Percentiles rank a stretch among this genome's conserved stretches.
These are phyloP conservation scores for Citrus inodora DNA, from an alignment of 345 rosid genomes.

Conservation along the genomic window DNA sequence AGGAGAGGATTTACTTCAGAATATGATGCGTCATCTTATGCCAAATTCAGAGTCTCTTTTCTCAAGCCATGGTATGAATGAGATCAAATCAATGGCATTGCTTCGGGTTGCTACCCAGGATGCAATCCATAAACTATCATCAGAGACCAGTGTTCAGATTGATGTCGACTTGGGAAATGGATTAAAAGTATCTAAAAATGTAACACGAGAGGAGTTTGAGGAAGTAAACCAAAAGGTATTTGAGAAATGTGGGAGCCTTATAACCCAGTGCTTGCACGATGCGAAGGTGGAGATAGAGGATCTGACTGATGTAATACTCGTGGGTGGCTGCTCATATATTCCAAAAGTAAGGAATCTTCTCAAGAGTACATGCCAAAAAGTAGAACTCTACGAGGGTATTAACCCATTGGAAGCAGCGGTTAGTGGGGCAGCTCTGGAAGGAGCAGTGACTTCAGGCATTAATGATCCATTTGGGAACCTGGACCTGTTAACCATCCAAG, in stretches of 20 bases:
- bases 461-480: conserved; percentile 77
- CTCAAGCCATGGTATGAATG: conserved; percentile 34
- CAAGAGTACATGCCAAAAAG: conserved; percentile 42
- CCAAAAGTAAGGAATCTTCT: conserved; percentile 52
- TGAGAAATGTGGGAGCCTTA: conserved; percentile 57
- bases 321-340: conserved; percentile 82
- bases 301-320: conserved; percentile 63
- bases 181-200: conserved; percentile 40
- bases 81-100: conserved; percentile 42
- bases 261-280: conserved; percentile 61
- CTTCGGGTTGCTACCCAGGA: conserved; percentile 82
- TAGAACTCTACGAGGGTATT: conserved; percentile 52
- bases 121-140: conserved; percentile 65
- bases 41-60: conserved; percentile 44
- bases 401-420: conserved; percentile 78
- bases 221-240: conserved; percentile 57
- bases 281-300: conserved; percentile 58
- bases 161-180: conserved; percentile 72
- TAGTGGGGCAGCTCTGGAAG: conserved; percentile 81
- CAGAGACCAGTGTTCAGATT: conserved; percentile 39
- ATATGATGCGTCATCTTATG: conserved; percentile 54
- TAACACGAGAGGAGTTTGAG: conserved; percentile 64
- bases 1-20: conserved; percentile 86
- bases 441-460: conserved; percentile 84
- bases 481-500: conserved; percentile 84